Conservation (phyloP, 495 filamentous ascomycete species). For the Podospora sp. region DNA sequence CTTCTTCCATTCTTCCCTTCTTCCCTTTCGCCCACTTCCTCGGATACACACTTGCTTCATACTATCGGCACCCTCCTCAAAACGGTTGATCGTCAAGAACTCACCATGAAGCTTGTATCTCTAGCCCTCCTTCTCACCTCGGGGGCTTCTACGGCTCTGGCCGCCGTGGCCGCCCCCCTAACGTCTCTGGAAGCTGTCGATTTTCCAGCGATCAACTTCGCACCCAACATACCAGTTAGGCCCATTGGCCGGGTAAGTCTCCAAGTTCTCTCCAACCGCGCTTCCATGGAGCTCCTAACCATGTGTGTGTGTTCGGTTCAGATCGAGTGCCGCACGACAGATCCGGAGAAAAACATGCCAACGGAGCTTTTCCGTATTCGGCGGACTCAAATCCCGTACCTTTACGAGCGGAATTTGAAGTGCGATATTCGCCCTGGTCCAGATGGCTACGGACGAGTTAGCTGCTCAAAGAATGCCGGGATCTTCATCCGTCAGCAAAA, state of each 20-base stretch:
- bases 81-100: neutral
- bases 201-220: neutral
- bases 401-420: neutral
- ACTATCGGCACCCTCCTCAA: no score
- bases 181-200: no score
- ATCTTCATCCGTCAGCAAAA: slow-evolving; percentile 13
- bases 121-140: slow-evolving; percentile 2
- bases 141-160: neutral
- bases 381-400: neutral
- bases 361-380: neutral
- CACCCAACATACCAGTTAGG: neutral
- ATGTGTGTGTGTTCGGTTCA: neutral
- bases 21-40: neutral
- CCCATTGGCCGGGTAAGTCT: neutral
- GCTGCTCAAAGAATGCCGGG: slow-evolving; percentile 15
- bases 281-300: neutral
- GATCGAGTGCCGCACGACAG: neutral
- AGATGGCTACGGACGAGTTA: slow-evolving; percentile 6
- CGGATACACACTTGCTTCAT: no score
- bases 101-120: neutral
- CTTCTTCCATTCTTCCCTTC: neutral
- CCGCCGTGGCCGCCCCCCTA: neutral
- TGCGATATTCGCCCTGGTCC: neutral
- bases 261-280: neutral
- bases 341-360: neutral